These are phyloP conservation scores for Alisma plantagoaquatica DNA, from an alignment of 106 monocot species.

Conservation along the genomic window DNA sequence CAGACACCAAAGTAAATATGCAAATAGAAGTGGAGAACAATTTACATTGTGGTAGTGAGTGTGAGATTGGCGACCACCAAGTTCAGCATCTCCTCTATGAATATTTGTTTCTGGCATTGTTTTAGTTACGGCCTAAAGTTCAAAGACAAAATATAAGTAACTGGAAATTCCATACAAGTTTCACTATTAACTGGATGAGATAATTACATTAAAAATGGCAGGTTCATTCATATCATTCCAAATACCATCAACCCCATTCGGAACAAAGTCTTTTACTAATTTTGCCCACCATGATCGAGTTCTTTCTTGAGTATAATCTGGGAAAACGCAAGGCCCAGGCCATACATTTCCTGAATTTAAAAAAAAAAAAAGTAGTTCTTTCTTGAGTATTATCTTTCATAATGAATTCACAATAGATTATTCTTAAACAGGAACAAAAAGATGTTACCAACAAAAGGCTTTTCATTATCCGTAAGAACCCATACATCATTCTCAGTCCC, in stretches of 20 bases:
- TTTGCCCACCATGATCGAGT: conserved; percentile 80
- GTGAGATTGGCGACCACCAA: conserved; percentile 72
- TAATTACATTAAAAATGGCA: conserved; percentile 67
- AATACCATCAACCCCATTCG: conserved; percentile 94
- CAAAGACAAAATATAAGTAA: background rate
- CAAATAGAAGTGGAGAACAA: too few species aligned
- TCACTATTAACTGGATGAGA: background rate
- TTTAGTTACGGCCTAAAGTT: conserved; percentile 62
- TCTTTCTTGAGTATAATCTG: conserved; percentile 61
- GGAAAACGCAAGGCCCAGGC: conserved; percentile 93
- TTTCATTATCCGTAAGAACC: conserved; percentile 49
- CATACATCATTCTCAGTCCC: background rate
- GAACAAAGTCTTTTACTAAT: conserved; percentile 60
- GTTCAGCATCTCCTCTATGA: conserved; percentile 64
- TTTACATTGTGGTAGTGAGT: conserved; percentile 88
- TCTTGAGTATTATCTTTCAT: background rate
- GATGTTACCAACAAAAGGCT: background rate
- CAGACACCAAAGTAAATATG: too few species aligned
- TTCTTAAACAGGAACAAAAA: background rate
- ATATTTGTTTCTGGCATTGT: conserved; percentile 90
- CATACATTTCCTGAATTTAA: conserved; percentile 6
- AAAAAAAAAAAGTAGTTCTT: background rate
- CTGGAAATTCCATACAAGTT: background rate
- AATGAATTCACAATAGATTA: too few species aligned
- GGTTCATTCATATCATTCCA: conserved; percentile 99